A percentile compares a stretch with the other conserved stretches of the same genome.
phyloP scores from a whole-genome alignment of 2,329 filamentous ascomycete species.

The Taxawa tesnikishii region DNA sequence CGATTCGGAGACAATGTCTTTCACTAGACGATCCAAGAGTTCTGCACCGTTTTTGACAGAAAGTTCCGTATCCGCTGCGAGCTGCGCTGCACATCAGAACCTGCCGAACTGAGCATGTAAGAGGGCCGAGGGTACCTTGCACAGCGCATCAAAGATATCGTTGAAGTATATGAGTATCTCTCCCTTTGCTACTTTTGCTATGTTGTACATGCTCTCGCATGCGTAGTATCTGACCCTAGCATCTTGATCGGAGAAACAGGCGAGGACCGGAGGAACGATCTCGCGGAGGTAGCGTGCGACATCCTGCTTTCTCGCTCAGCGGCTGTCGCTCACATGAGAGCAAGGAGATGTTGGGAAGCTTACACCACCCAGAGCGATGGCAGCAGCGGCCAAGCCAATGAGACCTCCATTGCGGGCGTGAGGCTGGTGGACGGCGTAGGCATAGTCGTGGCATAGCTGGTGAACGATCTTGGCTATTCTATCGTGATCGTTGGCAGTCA shows the following conservation, averaged over 20 bases:
- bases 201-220: constrained; percentile 99
- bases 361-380: constrained; percentile 87
- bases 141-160: constrained; percentile 92
- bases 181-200: constrained; percentile 96
- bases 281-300: constrained; percentile 82
- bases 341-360: constrained; percentile 30
- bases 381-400: constrained; percentile 88
- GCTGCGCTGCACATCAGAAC: constrained; percentile 48
- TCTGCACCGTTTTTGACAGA: constrained; percentile 98
- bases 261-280: constrained; percentile 91
- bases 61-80: constrained; percentile 88
- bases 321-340: too few species aligned
- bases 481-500: constrained; percentile 63
- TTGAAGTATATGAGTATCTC: constrained; percentile 97
- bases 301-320: constrained; percentile 45
- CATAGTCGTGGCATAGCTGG: constrained; percentile 94
- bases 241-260: constrained; percentile 97
- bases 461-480: constrained; percentile 80
- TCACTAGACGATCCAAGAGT: constrained; percentile 83
- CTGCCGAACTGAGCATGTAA: constrained; percentile 3
- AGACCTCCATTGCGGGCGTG: constrained; percentile 93
- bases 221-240: constrained; percentile 94
- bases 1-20: constrained; percentile 92
- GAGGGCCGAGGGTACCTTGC: constrained; percentile 52
- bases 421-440: constrained; percentile 92